Conservation (phyloP, 2,329 filamentous ascomycete genomes). For the Aspergillus flavus region DNA sequence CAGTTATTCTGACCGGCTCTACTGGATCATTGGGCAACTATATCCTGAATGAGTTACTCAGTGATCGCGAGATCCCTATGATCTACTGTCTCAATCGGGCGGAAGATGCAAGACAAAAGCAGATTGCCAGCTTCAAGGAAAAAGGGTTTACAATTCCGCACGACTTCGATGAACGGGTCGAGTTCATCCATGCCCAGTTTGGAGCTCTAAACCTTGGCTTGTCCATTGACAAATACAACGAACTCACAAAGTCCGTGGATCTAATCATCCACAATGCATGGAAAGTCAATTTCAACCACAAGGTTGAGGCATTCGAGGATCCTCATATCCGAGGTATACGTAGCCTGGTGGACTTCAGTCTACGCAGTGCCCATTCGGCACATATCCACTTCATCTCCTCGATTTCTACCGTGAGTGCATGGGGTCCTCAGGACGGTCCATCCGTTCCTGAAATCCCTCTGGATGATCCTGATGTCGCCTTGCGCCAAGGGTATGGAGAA, state of each 20-base stretch:
- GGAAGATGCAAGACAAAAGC: not conserved
- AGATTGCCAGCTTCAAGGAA: not conserved
- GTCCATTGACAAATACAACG: constrained; percentile 10
- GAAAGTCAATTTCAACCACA: constrained; percentile 36
- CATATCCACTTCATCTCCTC: constrained; percentile 28
- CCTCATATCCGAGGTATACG: constrained; percentile 28
- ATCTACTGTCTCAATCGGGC: constrained; percentile 25
- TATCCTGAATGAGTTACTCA: constrained; percentile 17
- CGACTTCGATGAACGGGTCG: constrained; percentile 21
- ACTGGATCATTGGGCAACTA: constrained; percentile 26
- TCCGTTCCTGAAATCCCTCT: constrained; percentile 17
- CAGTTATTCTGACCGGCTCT: constrained; percentile 22
- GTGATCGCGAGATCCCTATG: constrained; percentile 11
- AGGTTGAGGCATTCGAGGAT: constrained; percentile 27
- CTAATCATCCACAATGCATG: constrained; percentile 36
- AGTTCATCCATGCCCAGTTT: constrained; percentile 28
- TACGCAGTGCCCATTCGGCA: not conserved
- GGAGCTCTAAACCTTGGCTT: constrained; percentile 24
- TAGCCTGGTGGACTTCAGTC: constrained; percentile 28
- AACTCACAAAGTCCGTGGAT: constrained; percentile 17
- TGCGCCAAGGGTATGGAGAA: constrained; percentile 34
- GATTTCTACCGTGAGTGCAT: constrained; percentile 25
- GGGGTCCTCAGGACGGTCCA: constrained; percentile 26
- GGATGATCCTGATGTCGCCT: not conserved
- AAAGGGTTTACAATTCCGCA: not conserved